Base-by-base conservation (phyloP, 352 stramenopile genomes). In the Plasmopara viticola region DNA sequence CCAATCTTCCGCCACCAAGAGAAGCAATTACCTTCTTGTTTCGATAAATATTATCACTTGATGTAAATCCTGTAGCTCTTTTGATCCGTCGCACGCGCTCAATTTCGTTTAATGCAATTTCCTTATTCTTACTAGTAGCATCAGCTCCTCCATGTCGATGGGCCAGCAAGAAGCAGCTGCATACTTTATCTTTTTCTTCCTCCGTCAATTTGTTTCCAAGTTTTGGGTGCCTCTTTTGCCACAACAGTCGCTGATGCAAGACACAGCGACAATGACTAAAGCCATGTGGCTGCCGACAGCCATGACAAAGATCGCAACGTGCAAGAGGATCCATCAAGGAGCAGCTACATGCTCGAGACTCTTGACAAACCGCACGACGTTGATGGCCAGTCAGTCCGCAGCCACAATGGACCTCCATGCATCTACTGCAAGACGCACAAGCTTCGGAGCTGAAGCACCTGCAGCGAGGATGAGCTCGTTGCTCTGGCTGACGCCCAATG, bases 301-400 rank as follows among this genome's bases (percentile, higher is more conserved):
- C 80, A 53, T 67, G 60, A 38, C 80, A 91, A 4, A 86, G 53
- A 28, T 47, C 44, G 44, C 80, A 91, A 28, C 78, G 72, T 20
- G 31, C 25, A 0, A 12, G 45, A 12, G 60, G 58, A n/a, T 69
- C 45, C 10, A 42, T 37, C 4, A 75, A 25, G 9, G 65, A 30
- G 40, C 80, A 91, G 42, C 71, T 73, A 58, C 80, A 91, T 9
- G 80, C 68, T 28, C 78, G 66, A 28, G 80, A 91, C 60, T 89
- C 75, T 29, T 60, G 60, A 39, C 80, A 91, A 15, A 82, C 43
- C 10, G 55, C 30, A 38, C 60, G 56, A 51, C 39, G 40, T 18
- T 46, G 48, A 12, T 53, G 43, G 40, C 52, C 55, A 42, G 45
- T 58, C 7, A 63, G 57, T 15, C 71, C 73, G 17, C 78, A 90